These are phyloP conservation scores for Digitaria exilis DNA, from an alignment of 202 grass and related monocot genomes.

Conservation along the genomic window DNA sequence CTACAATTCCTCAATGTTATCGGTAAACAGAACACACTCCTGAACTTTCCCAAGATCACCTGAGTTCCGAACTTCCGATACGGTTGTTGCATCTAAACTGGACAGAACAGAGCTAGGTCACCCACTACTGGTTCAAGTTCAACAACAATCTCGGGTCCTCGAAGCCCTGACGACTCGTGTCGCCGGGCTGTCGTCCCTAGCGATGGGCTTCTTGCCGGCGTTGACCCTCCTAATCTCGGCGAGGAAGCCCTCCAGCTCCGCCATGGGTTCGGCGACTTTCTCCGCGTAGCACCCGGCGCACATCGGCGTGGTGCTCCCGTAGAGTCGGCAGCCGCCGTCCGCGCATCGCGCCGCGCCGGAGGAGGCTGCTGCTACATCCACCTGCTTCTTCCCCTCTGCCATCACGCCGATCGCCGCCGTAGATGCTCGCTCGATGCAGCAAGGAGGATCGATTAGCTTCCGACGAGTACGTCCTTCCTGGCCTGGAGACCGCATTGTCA, in stretches of 20 bases:
- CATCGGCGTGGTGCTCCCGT: not conserved
- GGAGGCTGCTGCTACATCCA: no score
- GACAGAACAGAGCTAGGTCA: no score
- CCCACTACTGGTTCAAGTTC: no score
- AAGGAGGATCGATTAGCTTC: no score
- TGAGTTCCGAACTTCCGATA: no score
- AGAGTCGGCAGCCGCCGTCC: not conserved
- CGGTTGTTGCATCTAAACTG: no score
- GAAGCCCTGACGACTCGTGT: not conserved
- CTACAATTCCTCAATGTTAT: no score
- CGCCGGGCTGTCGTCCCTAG: not conserved
- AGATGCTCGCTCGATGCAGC: no score
- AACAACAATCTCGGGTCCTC: not conserved
- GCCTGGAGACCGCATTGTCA: not conserved
- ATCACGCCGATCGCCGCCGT: not conserved
- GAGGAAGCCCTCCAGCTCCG: not conserved
- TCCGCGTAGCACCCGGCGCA: constrained; percentile 13
- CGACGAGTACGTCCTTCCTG: no score
- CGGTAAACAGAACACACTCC: no score
- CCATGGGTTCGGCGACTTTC: not conserved
- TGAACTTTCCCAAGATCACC: no score
- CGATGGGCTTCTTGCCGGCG: not conserved
- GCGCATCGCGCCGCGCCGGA: not conserved
- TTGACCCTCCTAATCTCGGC: not conserved
- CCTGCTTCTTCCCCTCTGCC: not conserved